Conservation (phyloP, 768 basidiomycete species). For the Suillus plorans region DNA sequence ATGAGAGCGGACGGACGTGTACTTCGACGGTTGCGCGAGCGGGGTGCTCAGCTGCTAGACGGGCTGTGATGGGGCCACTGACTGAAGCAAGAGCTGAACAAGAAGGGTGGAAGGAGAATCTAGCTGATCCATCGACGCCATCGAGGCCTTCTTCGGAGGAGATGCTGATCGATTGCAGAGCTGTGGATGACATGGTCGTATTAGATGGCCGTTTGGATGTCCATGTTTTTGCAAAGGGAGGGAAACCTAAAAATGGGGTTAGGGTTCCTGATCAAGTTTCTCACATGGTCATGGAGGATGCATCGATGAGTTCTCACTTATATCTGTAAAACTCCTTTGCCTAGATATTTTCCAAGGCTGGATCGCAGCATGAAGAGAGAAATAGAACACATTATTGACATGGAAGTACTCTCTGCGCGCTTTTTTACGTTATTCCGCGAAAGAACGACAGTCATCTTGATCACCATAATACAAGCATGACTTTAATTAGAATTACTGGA, state of each 20-base stretch:
- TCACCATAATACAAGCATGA: not conserved
- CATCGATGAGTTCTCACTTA: not conserved
- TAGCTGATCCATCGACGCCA: slow-evolving; percentile 76
- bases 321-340: not conserved
- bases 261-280: not conserved
- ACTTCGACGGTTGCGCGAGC: slow-evolving; percentile 78
- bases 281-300: not conserved
- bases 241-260: slow-evolving; percentile 6
- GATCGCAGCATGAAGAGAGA: not conserved
- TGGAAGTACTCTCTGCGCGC: too few relatives aligned
- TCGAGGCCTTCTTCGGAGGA: slow-evolving; percentile 55
- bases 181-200: not conserved
- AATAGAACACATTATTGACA: not conserved
- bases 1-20: slow-evolving; percentile 63
- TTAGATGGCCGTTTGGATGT: not conserved
- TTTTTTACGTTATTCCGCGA: not conserved
- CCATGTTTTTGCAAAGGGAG: not conserved
- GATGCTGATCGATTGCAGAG: slow-evolving; percentile 30
- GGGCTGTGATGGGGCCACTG: slow-evolving; percentile 80
- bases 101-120: slow-evolving; percentile 43
- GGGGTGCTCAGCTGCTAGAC: slow-evolving; percentile 66
- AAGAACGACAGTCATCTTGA: not conserved
- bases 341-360: not conserved
- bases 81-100: slow-evolving; percentile 61
- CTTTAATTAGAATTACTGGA: not conserved